Conservation (phyloP, 441 rosid genomes). For the Omphalea diandra region DNA sequence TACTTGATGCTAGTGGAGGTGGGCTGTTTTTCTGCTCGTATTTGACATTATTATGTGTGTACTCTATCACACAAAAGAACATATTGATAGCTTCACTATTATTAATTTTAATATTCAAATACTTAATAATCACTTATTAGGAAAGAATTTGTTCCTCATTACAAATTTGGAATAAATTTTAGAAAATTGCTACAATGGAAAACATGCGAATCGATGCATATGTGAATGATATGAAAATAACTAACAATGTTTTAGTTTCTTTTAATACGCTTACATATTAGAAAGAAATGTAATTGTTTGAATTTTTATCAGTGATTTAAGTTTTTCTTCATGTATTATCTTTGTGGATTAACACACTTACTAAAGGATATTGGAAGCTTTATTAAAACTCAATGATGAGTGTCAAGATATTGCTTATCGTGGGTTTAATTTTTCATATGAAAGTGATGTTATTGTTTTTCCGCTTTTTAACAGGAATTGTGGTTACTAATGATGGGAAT, state of each 20-base stretch:
- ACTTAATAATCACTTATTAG: no score
- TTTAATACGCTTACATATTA: neutral
- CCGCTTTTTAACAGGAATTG: slow-evolving; percentile 58
- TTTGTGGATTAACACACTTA: neutral
- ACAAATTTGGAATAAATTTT: neutral
- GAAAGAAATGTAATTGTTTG: no score
- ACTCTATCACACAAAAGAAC: no score
- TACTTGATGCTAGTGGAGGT: slow-evolving; percentile 90
- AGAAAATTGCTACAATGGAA: neutral
- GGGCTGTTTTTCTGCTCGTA: no score
- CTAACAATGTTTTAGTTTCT: neutral
- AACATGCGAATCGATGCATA: neutral
- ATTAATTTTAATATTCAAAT: no score
- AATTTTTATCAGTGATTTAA: no score
- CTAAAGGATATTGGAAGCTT: neutral
- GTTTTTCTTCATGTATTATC: neutral
- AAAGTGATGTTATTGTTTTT: slow-evolving; percentile 8
- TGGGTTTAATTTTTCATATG: neutral
- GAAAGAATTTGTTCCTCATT: neutral
- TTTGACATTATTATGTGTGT: no score
- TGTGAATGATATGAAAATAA: neutral
- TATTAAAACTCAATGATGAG: neutral
- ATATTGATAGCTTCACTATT: no score
- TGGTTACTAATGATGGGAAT: slow-evolving; percentile 94
- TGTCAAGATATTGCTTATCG: neutral